Conservation (phyloP, 805 yeast genomes). For the Saccharomycopsis amapae region DNA sequence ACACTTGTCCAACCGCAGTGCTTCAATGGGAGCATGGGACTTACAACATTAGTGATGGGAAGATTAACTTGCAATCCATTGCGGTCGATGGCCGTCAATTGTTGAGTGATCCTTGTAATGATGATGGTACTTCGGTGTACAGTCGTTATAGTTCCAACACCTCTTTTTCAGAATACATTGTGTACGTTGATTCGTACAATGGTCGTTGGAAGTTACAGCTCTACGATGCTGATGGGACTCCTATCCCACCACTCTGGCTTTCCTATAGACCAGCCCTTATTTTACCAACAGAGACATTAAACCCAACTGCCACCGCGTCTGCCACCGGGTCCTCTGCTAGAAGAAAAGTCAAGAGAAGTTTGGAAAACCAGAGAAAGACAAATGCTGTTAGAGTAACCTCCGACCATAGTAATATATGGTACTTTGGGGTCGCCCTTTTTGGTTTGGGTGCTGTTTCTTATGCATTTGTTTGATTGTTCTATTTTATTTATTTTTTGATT, state of each 20-base stretch:
- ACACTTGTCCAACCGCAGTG: constrained; percentile 77
- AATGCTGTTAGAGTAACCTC: constrained; percentile 47
- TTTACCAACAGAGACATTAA: constrained; percentile 89
- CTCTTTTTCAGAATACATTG: constrained; percentile 47
- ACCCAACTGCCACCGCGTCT: constrained; percentile 58
- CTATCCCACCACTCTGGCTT: constrained; percentile 79
- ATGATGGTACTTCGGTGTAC: constrained; percentile 52
- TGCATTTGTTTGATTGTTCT: constrained; percentile 11
- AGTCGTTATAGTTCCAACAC: constrained; percentile 66
- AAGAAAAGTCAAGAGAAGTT: constrained; percentile 31
- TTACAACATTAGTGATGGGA: constrained; percentile 55
- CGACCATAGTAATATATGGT: constrained; percentile 50
- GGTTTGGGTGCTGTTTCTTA: constrained; percentile 20
- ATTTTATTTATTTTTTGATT: background rate
- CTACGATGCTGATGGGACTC: constrained; percentile 71
- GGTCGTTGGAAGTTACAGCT: constrained; percentile 75
- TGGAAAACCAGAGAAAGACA: constrained; percentile 76
- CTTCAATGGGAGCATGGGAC: constrained; percentile 86
- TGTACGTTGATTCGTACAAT: constrained; percentile 67
- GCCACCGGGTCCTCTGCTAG: constrained; percentile 28
- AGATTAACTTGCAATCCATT: constrained; percentile 63
- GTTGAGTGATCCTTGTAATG: constrained; percentile 80
- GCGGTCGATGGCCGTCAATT: constrained; percentile 90
- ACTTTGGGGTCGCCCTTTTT: constrained; percentile 39
- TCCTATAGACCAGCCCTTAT: constrained; percentile 93